Base-by-base conservation (phyloP, 75 land plant genomes). In the Picea glauca region DNA sequence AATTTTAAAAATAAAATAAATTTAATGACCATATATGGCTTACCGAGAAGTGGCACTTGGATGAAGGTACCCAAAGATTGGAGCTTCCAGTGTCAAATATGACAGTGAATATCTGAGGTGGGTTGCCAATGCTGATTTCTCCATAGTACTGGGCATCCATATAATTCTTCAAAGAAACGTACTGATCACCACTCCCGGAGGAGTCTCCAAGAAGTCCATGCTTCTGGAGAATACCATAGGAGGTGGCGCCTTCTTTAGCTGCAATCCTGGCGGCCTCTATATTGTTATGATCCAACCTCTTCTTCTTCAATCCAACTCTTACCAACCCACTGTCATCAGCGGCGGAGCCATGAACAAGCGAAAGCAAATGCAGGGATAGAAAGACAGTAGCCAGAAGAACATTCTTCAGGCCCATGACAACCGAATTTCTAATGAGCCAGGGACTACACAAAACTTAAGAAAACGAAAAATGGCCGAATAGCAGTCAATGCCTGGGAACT, bases 51-150 rank as follows among this genome's bases (percentile, higher is more conserved):
- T 85, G 80, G 84, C 99, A 96, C 78, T 92, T 96, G 54, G 92
- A 66, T 7, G 99, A 96, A 40, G 99, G 99, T 32, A 96, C 92
- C 99, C 99, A 96, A 2, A 96, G 85, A 74, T 96, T 94, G 32
- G 99, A 92, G 84, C 99, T 96, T 58, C 98, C 99, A 31, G 99
- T 96, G 62, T 96, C 99, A 84, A 96, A 96, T 58, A 96, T 84
- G 31, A 96, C 99, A 32, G 93, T 96, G 84, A 96, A 96, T 5
- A 79, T 87, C 80, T 96, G 99, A 2, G 89, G 89, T 0, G 99
- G 99, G 15, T 94, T 75, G 8, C 99, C 99, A 60, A 96, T 81
- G 14, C 91, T 89, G 77, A 96, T 90, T 76, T 85, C 93, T 32
- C 99, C 99, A 81, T 78, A 94, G 77, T 96, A 96, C 78, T 96